Evolutionary conservation across 768 basidiomycete genomes (phyloP).

Genomic region (Rhodotorula diobovata): DNA sequence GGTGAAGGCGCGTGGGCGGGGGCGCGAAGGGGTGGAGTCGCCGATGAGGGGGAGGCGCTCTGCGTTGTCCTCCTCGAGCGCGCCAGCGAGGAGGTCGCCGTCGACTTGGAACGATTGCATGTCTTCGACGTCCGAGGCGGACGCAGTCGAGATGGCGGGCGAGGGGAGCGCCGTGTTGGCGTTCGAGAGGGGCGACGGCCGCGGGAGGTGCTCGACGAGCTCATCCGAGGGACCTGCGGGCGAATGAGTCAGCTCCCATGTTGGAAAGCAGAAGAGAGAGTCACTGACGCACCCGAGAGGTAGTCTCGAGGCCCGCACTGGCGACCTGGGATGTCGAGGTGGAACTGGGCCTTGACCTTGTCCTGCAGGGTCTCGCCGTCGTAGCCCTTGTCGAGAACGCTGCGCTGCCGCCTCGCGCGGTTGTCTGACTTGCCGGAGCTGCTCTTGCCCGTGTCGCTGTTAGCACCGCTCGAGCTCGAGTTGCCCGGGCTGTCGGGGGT

Average conservation of each 20-base stretch:
- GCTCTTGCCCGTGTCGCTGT: not conserved
- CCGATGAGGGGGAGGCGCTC: slow-evolving; percentile 13
- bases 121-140: not conserved
- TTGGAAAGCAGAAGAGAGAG: not conserved
- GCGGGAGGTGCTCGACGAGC: slow-evolving; percentile 26
- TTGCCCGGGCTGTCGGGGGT: too few relatives aligned
- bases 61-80: not conserved
- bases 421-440: not conserved
- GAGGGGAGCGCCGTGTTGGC: slow-evolving; percentile 21
- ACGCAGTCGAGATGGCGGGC: slow-evolving; percentile 15
- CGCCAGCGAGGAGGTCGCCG: not conserved
- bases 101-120: slow-evolving; percentile 2
- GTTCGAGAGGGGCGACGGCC: slow-evolving; percentile 28
- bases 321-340: not conserved
- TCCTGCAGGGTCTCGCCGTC: slow-evolving; percentile 27
- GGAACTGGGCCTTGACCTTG: not conserved
- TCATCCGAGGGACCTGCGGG: slow-evolving; percentile 26
- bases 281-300: slow-evolving; percentile 8
- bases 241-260: too few relatives aligned
- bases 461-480: slow-evolving; percentile 3
- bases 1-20: slow-evolving; percentile 38
- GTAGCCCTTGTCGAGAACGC: slow-evolving; percentile 33
- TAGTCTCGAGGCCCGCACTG: slow-evolving; percentile 22
- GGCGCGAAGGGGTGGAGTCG: slow-evolving; percentile 41
- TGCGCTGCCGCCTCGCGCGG: slow-evolving; percentile 3